phyloP scores from a whole-genome alignment of 208 protist genomes.

The Leishmania aethiopica region DNA sequence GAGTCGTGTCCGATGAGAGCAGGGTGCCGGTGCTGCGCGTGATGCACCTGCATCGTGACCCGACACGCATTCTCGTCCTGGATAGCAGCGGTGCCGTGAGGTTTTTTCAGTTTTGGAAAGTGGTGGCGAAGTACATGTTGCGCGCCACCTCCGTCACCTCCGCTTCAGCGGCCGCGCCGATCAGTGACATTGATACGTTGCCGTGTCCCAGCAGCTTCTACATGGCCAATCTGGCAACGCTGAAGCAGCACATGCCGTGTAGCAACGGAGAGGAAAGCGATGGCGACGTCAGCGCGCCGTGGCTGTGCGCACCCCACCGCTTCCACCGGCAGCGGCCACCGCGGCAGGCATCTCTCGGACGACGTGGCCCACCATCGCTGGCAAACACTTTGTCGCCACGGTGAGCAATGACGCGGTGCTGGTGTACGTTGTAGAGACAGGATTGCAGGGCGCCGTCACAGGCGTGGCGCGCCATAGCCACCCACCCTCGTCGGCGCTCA shows the following conservation, averaged over 20 bases:
- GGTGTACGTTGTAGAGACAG: constrained; percentile 45
- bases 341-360: constrained; percentile 22
- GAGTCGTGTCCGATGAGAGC: constrained; percentile 57
- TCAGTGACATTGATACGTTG: constrained; percentile 46
- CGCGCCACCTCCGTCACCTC: constrained; percentile 42
- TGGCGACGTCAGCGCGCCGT: constrained; percentile 12
- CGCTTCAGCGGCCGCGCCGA: constrained; percentile 18
- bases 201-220: constrained; percentile 33
- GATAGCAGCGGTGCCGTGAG: constrained; percentile 44
- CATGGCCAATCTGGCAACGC: constrained; percentile 7
- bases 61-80: constrained; percentile 41
- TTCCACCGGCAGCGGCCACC: constrained; percentile 6
- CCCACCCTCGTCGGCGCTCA: constrained; percentile 26
- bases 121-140: constrained; percentile 50
- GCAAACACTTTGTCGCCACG: constrained; percentile 51
- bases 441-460: constrained; percentile 26
- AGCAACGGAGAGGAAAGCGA: not conserved
- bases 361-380: constrained; percentile 22
- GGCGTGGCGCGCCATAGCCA: constrained; percentile 41
- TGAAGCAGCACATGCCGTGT: constrained; percentile 15
- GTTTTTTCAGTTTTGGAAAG: constrained; percentile 52
- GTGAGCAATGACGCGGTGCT: constrained; percentile 49
- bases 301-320: constrained; percentile 23
- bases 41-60: constrained; percentile 41
- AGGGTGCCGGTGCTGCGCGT: constrained; percentile 39